Percentiles rank a stretch among this genome's conserved stretches.
Conservation (phyloP, 306 rosid genomes). For the Carpinus viminea region DNA sequence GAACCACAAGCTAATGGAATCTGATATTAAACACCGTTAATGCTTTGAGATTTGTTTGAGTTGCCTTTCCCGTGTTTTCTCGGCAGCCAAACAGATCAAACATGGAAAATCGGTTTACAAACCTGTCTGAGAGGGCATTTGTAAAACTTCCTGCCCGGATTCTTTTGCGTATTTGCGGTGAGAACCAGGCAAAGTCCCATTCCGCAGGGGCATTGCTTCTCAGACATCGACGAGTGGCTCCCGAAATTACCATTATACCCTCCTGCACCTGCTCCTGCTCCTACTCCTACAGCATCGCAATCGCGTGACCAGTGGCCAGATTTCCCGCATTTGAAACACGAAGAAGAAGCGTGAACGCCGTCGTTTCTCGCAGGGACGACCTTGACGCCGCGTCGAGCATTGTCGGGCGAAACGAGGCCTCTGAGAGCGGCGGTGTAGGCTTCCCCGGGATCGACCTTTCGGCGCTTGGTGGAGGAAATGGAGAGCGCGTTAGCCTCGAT, state of each 20-base stretch:
- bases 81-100: background rate
- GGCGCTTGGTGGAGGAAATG: slow-evolving; percentile 39
- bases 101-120: background rate
- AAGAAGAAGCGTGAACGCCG: slow-evolving; percentile 11
- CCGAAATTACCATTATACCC: slow-evolving; percentile 24
- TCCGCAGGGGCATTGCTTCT: slow-evolving; percentile 54
- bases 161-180: slow-evolving; percentile 61
- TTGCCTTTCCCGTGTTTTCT: background rate
- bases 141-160: slow-evolving; percentile 59
- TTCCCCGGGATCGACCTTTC: slow-evolving; percentile 28
- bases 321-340: slow-evolving; percentile 63
- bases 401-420: slow-evolving; percentile 18
- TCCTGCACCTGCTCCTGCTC: too few species aligned
- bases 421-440: slow-evolving; percentile 47
- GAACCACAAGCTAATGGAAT: too few species aligned
- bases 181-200: slow-evolving; percentile 49
- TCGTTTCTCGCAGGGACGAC: slow-evolving; percentile 10
- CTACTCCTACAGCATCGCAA: slow-evolving; percentile 24
- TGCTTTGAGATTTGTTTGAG: too few species aligned
- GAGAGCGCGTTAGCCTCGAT: slow-evolving; percentile 43
- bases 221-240: slow-evolving; percentile 31
- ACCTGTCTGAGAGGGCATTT: slow-evolving; percentile 55
- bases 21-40: too few species aligned
- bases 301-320: slow-evolving; percentile 64
- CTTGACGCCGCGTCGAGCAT: background rate